Conservation (phyloP, 352 stramenopile species). For the Paralagenidium karlingii region DNA sequence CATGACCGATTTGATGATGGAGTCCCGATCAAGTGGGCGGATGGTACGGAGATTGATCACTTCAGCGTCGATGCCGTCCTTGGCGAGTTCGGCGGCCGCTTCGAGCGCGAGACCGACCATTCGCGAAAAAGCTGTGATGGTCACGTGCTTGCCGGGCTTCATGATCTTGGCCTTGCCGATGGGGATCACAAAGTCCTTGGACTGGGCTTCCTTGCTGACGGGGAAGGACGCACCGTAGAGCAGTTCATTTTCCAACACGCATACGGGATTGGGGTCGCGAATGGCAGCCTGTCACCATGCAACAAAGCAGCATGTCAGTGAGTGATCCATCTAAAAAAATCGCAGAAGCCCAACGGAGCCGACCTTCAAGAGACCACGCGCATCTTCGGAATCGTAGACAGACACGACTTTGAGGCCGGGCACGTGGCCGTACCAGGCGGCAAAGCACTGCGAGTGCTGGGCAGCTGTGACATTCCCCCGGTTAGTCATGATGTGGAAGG, state of each 20-base stretch:
- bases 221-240: slow-evolving; percentile 97
- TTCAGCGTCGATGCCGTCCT: slow-evolving; percentile 93
- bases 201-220: slow-evolving; percentile 95
- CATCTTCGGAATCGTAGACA: slow-evolving; percentile 96
- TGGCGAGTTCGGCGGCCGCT: slow-evolving; percentile 87
- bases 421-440: slow-evolving; percentile 95
- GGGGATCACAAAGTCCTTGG: slow-evolving; percentile 95
- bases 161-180: slow-evolving; percentile 99
- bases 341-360: too few species aligned
- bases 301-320: too few species aligned
- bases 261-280: slow-evolving; percentile 97
- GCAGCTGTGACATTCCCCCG: slow-evolving; percentile 76
- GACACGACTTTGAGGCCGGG: slow-evolving; percentile 97
- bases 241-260: slow-evolving; percentile 99
- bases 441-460: slow-evolving; percentile 99
- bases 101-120: slow-evolving; percentile 95
- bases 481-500: not conserved
- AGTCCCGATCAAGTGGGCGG: slow-evolving; percentile 93
- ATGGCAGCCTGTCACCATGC: too few species aligned
- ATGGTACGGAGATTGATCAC: slow-evolving; percentile 92
- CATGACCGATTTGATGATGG: slow-evolving; percentile 96
- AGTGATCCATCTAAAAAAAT: too few species aligned
- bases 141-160: slow-evolving; percentile 93
- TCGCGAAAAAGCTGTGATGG: slow-evolving; percentile 96
- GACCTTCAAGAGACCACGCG: slow-evolving; percentile 98